Percentiles rank a stretch among this genome's conserved stretches.
These are phyloP conservation scores for Lactifluus subvellereus DNA, from an alignment of 768 basidiomycete species.

Conservation along the genomic window DNA sequence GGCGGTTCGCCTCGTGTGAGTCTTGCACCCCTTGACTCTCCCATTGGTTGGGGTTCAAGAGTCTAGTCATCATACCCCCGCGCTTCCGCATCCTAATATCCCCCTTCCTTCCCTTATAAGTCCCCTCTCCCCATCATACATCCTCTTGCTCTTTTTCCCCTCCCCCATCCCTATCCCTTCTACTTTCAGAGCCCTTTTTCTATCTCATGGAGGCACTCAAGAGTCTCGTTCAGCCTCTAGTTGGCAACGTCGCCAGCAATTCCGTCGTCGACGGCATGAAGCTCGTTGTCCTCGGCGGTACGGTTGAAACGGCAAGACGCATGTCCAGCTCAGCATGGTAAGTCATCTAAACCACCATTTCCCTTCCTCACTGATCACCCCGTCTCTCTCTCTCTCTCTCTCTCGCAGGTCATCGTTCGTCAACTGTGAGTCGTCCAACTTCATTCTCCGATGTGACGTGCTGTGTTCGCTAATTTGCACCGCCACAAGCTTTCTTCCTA, in stretches of 20 bases:
- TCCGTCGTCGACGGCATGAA: conserved; percentile 86
- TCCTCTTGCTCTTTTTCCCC: background rate
- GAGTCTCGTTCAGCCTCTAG: conserved; percentile 25
- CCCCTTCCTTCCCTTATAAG: conserved; percentile 5
- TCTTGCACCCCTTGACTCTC: background rate
- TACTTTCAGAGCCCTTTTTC: background rate
- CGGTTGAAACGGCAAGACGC: conserved; percentile 79
- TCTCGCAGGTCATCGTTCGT: conserved; percentile 70
- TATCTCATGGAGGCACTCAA: conserved; percentile 24
- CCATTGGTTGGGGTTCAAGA: conserved; percentile 3
- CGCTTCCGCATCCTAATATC: conserved; percentile 23
- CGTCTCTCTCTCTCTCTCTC: background rate
- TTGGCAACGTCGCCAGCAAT: conserved; percentile 24
- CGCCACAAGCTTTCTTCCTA: conserved; percentile 48
- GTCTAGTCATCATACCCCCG: conserved; percentile 3
- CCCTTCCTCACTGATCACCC: background rate
- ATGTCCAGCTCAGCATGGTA: conserved; percentile 81
- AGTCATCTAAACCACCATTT: conserved; percentile 24
- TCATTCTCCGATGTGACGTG: conserved; percentile 15
- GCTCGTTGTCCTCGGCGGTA: conserved; percentile 83
- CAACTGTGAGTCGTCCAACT: conserved; percentile 54
- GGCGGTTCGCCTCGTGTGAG: conserved; percentile 7
- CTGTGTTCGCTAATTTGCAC: conserved; percentile 22
- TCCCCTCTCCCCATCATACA: background rate
- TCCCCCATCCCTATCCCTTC: background rate